Evolutionary conservation across 1,284 basidiomycete species (phyloP), one percentile per base, ranked within the genome.

Genomic region (Trametes versicolor): DNA sequence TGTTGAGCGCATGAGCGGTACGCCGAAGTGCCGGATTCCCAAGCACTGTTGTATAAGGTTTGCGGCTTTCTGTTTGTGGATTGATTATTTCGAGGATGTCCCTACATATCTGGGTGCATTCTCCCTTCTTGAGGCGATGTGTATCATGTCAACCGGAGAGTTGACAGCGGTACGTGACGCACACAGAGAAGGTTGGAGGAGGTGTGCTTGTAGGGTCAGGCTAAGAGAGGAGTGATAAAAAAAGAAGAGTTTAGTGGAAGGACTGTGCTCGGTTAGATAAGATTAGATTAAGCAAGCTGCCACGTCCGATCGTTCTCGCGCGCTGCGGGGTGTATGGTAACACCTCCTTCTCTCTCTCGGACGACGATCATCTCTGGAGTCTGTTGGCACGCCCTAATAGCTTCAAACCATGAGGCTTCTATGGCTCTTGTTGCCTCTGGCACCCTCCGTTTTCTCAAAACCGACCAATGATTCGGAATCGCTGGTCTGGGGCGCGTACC

Each of bases 401-500:
- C 15, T 32, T 43, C 19, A n/a, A 43, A 62, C 43, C 4, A 79
- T 79, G 78, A 75, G 71, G 61, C 50, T 72, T 47, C 62, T 74
- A 47, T 77, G 76, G 74, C 69, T 76, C 27, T 67, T 78, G 43
- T 65, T 78, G 1, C 69, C 74, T 23, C 58, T 79, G 9, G 66
- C 69, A 9, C 72, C 73, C 12, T 51, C 69, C 1, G 74, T 71
- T 23, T 56, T 74, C 21, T 71, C 75, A 0, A 70, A 71, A 36
- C 58, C 74, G 13, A 58, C 67, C 23, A 83, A 85, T 71, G 78
- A 74, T 34, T 86, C 91, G 54, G 84, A 89, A 64, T 88, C 90
- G 9, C 78, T 95, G n/a, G 77, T 95, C 70, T 98, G 96, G 96
- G 95, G 95, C 3, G 83, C 93, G 0, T 98, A 97, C 76, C 84